These are phyloP conservation scores for Chenopodium suecicum DNA, from an alignment of 148 eudicot genomes.

Conservation along the genomic window DNA sequence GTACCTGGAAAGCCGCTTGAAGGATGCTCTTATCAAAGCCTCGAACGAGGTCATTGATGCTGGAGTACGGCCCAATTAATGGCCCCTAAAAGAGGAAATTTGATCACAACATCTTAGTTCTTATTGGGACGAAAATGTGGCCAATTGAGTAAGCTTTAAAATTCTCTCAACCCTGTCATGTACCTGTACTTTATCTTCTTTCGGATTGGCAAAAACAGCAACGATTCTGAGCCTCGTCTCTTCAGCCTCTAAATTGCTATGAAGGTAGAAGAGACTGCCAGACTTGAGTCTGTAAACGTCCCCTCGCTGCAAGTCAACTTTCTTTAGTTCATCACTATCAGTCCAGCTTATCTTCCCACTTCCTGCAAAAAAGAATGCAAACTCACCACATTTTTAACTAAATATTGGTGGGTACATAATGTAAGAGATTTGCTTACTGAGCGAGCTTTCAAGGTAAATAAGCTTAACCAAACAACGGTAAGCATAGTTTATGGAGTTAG, in stretches of 20 bases:
- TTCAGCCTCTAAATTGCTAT: constrained; percentile 49
- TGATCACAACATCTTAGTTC: background rate
- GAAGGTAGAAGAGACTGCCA: constrained; percentile 61
- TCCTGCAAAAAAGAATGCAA: constrained; percentile 37
- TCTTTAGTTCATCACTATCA: constrained; percentile 33
- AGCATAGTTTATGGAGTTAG: background rate
- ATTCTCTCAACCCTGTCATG: background rate
- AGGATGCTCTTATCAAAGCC: constrained; percentile 70
- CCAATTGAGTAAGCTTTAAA: background rate
- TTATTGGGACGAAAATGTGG: background rate
- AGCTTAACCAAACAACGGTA: background rate
- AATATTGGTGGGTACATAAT: background rate
- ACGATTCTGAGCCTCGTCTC: constrained; percentile 49
- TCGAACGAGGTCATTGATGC: constrained; percentile 57
- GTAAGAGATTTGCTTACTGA: background rate
- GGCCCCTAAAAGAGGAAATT: constrained; percentile 38
- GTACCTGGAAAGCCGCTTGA: constrained; percentile 69
- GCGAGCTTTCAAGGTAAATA: background rate
- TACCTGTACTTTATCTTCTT: constrained; percentile 34
- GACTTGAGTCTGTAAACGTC: constrained; percentile 51
- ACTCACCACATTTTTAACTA: background rate
- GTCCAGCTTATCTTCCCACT: constrained; percentile 67
- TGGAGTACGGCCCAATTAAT: constrained; percentile 51
- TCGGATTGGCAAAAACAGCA: constrained; percentile 54
- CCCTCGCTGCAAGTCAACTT: constrained; percentile 37